Conservation (phyloP, 805 yeast genomes). For the Pichia ethanolica region DNA sequence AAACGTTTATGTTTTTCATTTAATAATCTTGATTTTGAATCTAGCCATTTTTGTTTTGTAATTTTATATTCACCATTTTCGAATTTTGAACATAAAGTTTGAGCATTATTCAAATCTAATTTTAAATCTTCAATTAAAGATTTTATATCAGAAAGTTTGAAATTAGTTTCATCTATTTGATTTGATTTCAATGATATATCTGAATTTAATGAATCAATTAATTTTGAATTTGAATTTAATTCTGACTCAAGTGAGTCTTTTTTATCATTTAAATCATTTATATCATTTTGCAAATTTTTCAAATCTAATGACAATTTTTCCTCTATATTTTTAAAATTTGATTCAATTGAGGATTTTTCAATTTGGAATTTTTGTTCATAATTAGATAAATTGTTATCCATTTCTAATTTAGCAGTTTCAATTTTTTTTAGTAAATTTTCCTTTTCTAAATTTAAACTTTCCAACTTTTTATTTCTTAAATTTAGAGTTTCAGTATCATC, state of each 20-base stretch:
- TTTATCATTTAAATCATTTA: background rate
- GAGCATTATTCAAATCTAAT: background rate
- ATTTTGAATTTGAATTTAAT: background rate
- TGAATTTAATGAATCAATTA: background rate
- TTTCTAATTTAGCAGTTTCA: slow-evolving; percentile 9
- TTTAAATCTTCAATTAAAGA: background rate
- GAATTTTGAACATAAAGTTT: slow-evolving; percentile 4
- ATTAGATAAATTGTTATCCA: slow-evolving; percentile 8
- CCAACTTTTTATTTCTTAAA: slow-evolving; percentile 19
- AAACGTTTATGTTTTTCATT: slow-evolving; percentile 16
- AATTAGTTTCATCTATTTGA: slow-evolving; percentile 5
- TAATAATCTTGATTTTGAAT: slow-evolving; percentile 3
- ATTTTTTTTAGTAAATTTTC: slow-evolving; percentile 20
- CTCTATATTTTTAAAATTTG: background rate
- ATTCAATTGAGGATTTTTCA: background rate
- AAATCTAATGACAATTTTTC: background rate
- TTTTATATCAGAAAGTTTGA: slow-evolving; percentile 3
- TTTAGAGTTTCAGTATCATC: slow-evolving; percentile 23
- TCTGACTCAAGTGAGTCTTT: background rate
- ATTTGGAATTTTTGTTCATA: slow-evolving; percentile 1
- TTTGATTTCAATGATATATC: background rate
- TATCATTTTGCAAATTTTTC: background rate
- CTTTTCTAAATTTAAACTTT: slow-evolving; percentile 11
- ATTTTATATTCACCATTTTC: slow-evolving; percentile 3
- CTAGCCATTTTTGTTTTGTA: background rate